These are phyloP conservation scores for Pezicula radicicola DNA, from an alignment of 2,329 filamentous ascomycete species.

Conservation along the genomic window DNA sequence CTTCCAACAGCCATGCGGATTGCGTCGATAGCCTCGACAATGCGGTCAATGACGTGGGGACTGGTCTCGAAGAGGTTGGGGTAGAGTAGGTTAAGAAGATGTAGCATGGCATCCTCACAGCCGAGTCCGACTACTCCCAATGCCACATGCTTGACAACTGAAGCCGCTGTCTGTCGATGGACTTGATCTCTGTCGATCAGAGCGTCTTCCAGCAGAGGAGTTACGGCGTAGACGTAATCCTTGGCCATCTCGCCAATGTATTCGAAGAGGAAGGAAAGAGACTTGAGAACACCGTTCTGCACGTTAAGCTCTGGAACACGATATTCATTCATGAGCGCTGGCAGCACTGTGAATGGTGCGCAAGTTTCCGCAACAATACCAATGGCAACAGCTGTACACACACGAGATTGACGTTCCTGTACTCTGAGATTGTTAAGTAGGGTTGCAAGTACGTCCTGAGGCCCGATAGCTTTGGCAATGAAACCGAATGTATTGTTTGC, in stretches of 20 bases:
- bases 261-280: constrained; percentile 94
- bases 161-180: constrained; percentile 92
- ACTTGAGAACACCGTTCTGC: constrained; percentile 97
- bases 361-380: constrained; percentile 98
- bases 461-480: constrained; percentile 98
- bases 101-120: constrained; percentile 97
- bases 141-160: constrained; percentile 96
- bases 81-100: constrained; percentile 92
- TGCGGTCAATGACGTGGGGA: constrained; percentile 96
- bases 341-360: constrained; percentile 96
- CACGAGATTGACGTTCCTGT: constrained; percentile 95
- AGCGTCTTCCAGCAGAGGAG: constrained; percentile 91
- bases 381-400: constrained; percentile 97
- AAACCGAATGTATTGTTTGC: constrained; percentile 99
- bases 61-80: constrained; percentile 98
- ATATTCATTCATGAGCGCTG: constrained; percentile 98
- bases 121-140: constrained; percentile 96
- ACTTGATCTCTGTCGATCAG: constrained; percentile 98
- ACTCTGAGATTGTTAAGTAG: constrained; percentile 95
- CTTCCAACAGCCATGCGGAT: constrained; percentile 91
- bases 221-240: constrained; percentile 98
- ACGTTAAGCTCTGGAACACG: constrained; percentile 97
- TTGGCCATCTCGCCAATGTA: constrained; percentile 99
- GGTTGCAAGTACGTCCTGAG: constrained; percentile 93
- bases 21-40: constrained; percentile 95